Conservation (phyloP, 2,329 filamentous ascomycete genomes). For the Aspergillus aculeatinus region DNA sequence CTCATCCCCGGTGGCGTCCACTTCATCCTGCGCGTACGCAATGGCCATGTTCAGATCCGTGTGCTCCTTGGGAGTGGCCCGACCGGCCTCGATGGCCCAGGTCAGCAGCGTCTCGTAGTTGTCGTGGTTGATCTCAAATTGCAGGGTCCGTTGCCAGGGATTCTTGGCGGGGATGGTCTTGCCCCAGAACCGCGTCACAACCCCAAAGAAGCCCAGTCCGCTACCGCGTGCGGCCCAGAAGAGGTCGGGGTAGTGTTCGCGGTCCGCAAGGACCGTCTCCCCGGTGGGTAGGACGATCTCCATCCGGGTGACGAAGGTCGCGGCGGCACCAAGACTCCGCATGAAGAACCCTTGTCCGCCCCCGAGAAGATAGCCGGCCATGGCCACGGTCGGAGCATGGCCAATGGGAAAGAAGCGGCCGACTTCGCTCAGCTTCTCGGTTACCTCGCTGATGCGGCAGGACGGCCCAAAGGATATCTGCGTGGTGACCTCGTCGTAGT, state of each 20-base stretch:
- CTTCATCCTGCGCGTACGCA: background rate
- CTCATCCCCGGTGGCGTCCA: background rate
- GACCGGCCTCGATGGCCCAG: background rate
- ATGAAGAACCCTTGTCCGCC: background rate
- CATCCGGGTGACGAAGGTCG: background rate
- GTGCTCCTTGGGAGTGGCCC: background rate
- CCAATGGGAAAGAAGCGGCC: background rate
- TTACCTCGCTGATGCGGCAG: background rate
- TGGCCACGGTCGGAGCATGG: background rate
- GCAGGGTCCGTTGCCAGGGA: background rate
- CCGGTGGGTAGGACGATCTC: background rate
- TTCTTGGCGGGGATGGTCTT: background rate
- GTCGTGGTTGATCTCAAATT: background rate
- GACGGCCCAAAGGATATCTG: background rate
- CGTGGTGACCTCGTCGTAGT: background rate
- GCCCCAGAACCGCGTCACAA: background rate
- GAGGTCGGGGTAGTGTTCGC: background rate
- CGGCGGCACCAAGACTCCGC: background rate
- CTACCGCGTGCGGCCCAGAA: background rate
- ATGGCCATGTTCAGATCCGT: background rate
- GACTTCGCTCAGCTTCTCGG: background rate
- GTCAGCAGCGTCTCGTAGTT: background rate
- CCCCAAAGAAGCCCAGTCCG: background rate
- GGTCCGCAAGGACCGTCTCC: background rate
- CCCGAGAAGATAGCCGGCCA: background rate